Evolutionary conservation across 1,139 yeast species (phyloP).

Genomic region (Lodderomyces orthopsilosis): DNA sequence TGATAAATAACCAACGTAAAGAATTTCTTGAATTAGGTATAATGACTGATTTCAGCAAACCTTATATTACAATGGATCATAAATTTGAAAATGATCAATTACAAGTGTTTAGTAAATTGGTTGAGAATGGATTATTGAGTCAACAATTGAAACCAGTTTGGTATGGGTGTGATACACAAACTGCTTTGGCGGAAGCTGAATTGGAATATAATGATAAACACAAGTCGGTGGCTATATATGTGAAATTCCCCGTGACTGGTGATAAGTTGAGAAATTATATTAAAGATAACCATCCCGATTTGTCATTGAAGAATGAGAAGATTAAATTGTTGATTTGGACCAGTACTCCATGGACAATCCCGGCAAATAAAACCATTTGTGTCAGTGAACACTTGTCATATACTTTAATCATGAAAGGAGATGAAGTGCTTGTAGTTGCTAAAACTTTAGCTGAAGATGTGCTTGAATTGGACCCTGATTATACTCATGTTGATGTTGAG

Average conservation of each 20-base stretch:
- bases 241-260: constrained; percentile 57
- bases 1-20: constrained; percentile 60
- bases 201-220: constrained; percentile 79
- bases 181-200: constrained; percentile 97
- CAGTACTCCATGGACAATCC: constrained; percentile 97
- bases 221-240: constrained; percentile 65
- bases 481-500: constrained; percentile 12
- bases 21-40: constrained; percentile 72
- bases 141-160: constrained; percentile 92
- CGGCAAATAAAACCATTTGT: constrained; percentile 83
- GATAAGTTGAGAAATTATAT: constrained; percentile 4
- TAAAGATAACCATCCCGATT: background rate
- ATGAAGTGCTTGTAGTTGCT: constrained; percentile 52
- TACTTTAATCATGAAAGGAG: constrained; percentile 41
- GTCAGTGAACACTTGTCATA: constrained; percentile 60
- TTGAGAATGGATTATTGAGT: constrained; percentile 65
- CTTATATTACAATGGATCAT: constrained; percentile 71
- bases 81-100: constrained; percentile 75
- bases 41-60: constrained; percentile 75
- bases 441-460: constrained; percentile 36
- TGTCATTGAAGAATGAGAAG: constrained; percentile 4
- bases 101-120: constrained; percentile 62
- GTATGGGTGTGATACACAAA: constrained; percentile 94
- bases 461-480: constrained; percentile 30
- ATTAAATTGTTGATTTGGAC: constrained; percentile 72